Evolutionary conservation across 1,139 yeast genomes (phyloP).

Genomic region (Magnusiomyces paraingens): DNA sequence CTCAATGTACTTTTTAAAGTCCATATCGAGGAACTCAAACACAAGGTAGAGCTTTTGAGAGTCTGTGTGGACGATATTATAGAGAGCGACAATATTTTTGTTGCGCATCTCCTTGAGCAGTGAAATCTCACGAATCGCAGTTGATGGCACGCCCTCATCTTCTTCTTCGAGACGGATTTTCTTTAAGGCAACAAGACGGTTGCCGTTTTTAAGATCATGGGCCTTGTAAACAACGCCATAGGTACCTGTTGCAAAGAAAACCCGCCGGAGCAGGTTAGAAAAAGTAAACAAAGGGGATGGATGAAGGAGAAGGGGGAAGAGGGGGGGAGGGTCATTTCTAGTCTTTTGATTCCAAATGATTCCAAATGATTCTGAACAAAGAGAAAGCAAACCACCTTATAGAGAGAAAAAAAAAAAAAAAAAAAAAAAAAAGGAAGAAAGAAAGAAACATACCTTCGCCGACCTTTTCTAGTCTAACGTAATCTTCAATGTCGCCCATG

Average conservation of each 20-base stretch:
- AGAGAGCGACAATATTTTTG: slow-evolving; percentile 83
- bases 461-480: slow-evolving; percentile 88
- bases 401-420: no score
- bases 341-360: not conserved
- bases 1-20: slow-evolving; percentile 95
- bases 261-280: no score
- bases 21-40: slow-evolving; percentile 88
- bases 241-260: slow-evolving; percentile 44
- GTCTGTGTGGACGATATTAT: slow-evolving; percentile 96
- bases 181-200: slow-evolving; percentile 88
- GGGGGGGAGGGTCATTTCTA: no score
- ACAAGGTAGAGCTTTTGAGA: slow-evolving; percentile 89
- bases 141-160: slow-evolving; percentile 98
- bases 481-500: slow-evolving; percentile 85
- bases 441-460: slow-evolving; percentile 71
- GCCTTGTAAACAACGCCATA: slow-evolving; percentile 99
- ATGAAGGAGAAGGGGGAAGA: no score
- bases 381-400: no score
- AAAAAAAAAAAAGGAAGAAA: not conserved
- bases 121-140: slow-evolving; percentile 95
- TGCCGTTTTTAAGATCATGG: slow-evolving; percentile 77
- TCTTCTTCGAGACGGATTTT: slow-evolving; percentile 94
- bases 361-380: no score
- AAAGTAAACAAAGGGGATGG: not conserved
- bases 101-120: slow-evolving; percentile 87